Evolutionary conservation across 2,329 filamentous ascomycete species (phyloP).

Genomic region (Penicillium sp.): DNA sequence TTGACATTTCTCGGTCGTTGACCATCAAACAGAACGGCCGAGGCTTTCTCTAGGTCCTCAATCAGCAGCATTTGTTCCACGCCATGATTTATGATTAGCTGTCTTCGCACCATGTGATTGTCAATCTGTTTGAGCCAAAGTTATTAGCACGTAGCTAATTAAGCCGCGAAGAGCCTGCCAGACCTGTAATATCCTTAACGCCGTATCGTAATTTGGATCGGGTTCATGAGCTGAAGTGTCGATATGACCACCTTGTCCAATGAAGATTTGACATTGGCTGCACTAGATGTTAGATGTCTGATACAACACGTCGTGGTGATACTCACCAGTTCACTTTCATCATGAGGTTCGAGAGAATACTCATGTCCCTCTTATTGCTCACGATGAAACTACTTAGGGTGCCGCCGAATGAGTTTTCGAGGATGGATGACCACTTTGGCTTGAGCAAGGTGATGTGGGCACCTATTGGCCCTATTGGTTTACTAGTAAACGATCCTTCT

Average conservation of each 20-base stretch:
- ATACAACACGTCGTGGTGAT: neutral
- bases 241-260: conserved; percentile 57
- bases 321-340: conserved; percentile 53
- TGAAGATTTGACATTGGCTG: conserved; percentile 59
- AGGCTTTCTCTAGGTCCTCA: conserved; percentile 63
- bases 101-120: conserved; percentile 71
- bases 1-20: conserved; percentile 66
- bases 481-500: conserved; percentile 66
- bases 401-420: conserved; percentile 74
- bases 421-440: conserved; percentile 75
- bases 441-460: conserved; percentile 72
- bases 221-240: conserved; percentile 71
- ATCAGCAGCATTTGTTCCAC: conserved; percentile 87
- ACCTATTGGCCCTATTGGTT: conserved; percentile 82
- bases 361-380: conserved; percentile 70
- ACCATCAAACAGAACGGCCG: conserved; percentile 65
- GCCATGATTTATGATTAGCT: conserved; percentile 75
- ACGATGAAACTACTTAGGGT: conserved; percentile 77
- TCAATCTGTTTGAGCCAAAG: conserved; percentile 59
- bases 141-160: neutral
- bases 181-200: conserved; percentile 70
- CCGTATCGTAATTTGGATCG: conserved; percentile 68
- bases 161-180: conserved; percentile 4
- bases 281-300: conserved; percentile 24
- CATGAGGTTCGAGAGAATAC: conserved; percentile 66